Percentiles rank a stretch among this genome's conserved stretches.
phyloP scores from a whole-genome alignment of 495 filamentous ascomycete genomes.

The Cercophora newfieldiana region DNA sequence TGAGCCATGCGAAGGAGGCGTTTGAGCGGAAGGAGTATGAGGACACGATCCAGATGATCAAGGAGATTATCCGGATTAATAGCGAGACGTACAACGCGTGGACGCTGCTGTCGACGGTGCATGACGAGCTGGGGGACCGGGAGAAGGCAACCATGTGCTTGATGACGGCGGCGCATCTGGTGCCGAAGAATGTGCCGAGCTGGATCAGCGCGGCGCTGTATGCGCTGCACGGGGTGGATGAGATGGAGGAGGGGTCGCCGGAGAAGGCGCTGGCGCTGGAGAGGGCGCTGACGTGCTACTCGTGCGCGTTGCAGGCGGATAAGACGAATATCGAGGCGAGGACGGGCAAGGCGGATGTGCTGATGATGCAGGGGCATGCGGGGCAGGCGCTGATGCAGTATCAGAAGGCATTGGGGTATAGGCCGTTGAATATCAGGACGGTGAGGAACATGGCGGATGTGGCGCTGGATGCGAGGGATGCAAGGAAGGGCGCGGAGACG shows the following conservation, averaged over 20 bases:
- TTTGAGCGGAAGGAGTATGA: constrained; percentile 68
- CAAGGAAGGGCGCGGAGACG: constrained; percentile 41
- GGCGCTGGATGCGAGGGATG: constrained; percentile 58
- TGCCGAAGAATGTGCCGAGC: constrained; percentile 62
- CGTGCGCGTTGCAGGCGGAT: constrained; percentile 64
- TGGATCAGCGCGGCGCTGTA: constrained; percentile 71
- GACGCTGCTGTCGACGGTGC: constrained; percentile 70
- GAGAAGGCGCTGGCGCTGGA: constrained; percentile 49
- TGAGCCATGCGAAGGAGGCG: constrained; percentile 67
- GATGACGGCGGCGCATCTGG: constrained; percentile 70
- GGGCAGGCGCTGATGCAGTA: constrained; percentile 63
- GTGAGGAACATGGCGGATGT: constrained; percentile 65
- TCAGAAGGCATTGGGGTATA: constrained; percentile 57
- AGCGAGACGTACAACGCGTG: constrained; percentile 81
- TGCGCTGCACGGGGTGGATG: constrained; percentile 54
- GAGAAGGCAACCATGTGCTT: constrained; percentile 67
- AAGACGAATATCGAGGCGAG: constrained; percentile 51
- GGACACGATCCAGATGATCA: constrained; percentile 59
- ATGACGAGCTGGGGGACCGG: constrained; percentile 64
- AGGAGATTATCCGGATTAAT: constrained; percentile 74
- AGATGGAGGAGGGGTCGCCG: constrained; percentile 53
- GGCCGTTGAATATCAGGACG: constrained; percentile 60
- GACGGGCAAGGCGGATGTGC: constrained; percentile 34
- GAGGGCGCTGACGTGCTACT: constrained; percentile 68
- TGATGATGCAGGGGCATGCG: constrained; percentile 49